Evolutionary conservation across 495 filamentous ascomycete species (phyloP).

Genomic region (Apodospora peruviana): DNA sequence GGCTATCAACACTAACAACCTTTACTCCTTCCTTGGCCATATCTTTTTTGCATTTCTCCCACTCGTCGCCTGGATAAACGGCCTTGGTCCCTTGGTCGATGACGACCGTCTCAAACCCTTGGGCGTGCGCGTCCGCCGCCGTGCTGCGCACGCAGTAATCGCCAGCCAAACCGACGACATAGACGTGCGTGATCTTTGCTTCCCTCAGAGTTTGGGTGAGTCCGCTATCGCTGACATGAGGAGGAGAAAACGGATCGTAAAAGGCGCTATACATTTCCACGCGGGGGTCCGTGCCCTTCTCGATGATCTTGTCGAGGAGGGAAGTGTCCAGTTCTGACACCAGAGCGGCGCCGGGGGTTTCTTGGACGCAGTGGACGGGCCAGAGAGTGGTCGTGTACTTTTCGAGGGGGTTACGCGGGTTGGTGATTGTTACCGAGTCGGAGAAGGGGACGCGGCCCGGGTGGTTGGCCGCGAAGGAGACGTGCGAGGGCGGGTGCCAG

Average conservation of each 20-base stretch:
- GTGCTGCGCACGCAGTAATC: constrained; percentile 87
- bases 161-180: constrained; percentile 75
- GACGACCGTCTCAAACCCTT: constrained; percentile 73
- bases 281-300: constrained; percentile 68
- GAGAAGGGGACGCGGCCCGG: constrained; percentile 59
- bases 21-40: constrained; percentile 44
- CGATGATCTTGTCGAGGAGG: constrained; percentile 57
- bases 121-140: constrained; percentile 67
- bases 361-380: constrained; percentile 84
- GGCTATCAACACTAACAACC: constrained; percentile 37
- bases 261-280: constrained; percentile 95
- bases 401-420: constrained; percentile 60
- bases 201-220: constrained; percentile 52
- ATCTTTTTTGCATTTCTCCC: constrained; percentile 52
- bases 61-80: constrained; percentile 54
- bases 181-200: constrained; percentile 65
- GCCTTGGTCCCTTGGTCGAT: constrained; percentile 72
- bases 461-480: constrained; percentile 88
- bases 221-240: constrained; percentile 53
- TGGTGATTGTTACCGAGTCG: constrained; percentile 56
- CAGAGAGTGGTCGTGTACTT: constrained; percentile 67
- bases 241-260: constrained; percentile 57
- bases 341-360: constrained; percentile 66
- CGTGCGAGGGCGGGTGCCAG: constrained; percentile 77
- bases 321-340: constrained; percentile 63